phyloP scores from a whole-genome alignment of 1,139 yeast species.

The Lodderomyces metapsilosis region DNA sequence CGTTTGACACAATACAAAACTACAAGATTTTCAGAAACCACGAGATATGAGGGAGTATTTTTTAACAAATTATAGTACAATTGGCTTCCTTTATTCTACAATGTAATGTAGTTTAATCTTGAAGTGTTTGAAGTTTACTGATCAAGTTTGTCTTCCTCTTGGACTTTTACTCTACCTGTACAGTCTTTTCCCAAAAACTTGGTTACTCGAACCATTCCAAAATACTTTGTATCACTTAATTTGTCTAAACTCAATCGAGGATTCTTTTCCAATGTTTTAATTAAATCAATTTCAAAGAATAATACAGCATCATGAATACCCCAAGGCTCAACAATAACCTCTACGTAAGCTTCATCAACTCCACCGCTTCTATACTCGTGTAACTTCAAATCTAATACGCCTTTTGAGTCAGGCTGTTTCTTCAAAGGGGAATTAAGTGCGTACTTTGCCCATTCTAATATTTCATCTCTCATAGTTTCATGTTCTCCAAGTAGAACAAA shows the following conservation, averaged over 20 bases:
- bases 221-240: slow-evolving; percentile 23
- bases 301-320: slow-evolving; percentile 42
- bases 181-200: slow-evolving; percentile 30
- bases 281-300: slow-evolving; percentile 29
- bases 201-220: slow-evolving; percentile 26
- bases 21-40: no score
- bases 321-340: slow-evolving; percentile 38
- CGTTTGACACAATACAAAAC: no score
- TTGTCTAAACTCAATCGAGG: slow-evolving; percentile 13
- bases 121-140: no score
- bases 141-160: no score
- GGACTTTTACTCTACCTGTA: no score
- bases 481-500: slow-evolving; percentile 42
- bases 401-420: slow-evolving; percentile 28
- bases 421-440: slow-evolving; percentile 30
- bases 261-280: slow-evolving; percentile 11
- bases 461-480: slow-evolving; percentile 43
- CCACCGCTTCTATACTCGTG: slow-evolving; percentile 17
- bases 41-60: no score
- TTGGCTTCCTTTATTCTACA: no score
- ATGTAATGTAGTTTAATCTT: no score
- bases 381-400: slow-evolving; percentile 18
- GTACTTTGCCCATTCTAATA: slow-evolving; percentile 34
- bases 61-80: no score
- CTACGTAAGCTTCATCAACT: slow-evolving; percentile 16